A percentile compares a stretch with the other conserved stretches of the same genome.
These are phyloP conservation scores for Colletotrichum sp. DNA, from an alignment of 2,329 filamentous ascomycete species.

Conservation along the genomic window DNA sequence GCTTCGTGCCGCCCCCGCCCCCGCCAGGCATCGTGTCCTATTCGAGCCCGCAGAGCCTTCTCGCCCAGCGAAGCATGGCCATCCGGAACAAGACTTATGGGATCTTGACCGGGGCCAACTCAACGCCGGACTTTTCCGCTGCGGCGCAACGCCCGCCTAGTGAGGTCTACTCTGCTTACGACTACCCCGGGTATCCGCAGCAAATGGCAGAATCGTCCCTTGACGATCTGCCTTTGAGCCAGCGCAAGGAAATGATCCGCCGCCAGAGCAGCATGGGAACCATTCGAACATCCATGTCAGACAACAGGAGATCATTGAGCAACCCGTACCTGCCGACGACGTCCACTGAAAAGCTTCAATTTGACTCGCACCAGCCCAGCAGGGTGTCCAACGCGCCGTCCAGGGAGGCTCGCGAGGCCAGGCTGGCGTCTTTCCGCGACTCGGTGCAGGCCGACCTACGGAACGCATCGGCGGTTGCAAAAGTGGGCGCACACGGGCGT, in stretches of 20 bases:
- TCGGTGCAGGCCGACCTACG: constrained; percentile 69
- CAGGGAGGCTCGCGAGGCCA: constrained; percentile 55
- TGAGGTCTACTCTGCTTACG: constrained; percentile 47
- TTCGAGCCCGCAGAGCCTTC: constrained; percentile 58
- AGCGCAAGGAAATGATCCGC: constrained; percentile 66
- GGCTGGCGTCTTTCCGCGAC: constrained; percentile 71
- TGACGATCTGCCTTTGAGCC: constrained; percentile 75
- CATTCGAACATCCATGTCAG: constrained; percentile 28
- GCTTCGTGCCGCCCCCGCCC: constrained; percentile 5
- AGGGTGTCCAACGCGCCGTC: constrained; percentile 49
- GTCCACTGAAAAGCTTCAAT: constrained; percentile 39
- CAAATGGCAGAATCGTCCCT: constrained; percentile 28
- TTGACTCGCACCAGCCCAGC: constrained; percentile 62
- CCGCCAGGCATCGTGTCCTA: constrained; percentile 54
- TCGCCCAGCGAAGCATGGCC: constrained; percentile 60
- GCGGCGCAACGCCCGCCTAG: constrained; percentile 33
- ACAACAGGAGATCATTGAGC: not conserved
- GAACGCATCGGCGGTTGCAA: constrained; percentile 39
- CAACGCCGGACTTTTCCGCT: constrained; percentile 28
- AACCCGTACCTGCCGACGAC: not conserved
- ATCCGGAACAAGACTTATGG: constrained; percentile 57
- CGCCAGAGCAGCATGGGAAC: constrained; percentile 48
- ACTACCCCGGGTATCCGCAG: constrained; percentile 34
- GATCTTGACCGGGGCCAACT: constrained; percentile 32
- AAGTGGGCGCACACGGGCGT: constrained; percentile 31